phyloP scores from a whole-genome alignment of 2,329 filamentous ascomycete species.

The Penicillium sp. region DNA sequence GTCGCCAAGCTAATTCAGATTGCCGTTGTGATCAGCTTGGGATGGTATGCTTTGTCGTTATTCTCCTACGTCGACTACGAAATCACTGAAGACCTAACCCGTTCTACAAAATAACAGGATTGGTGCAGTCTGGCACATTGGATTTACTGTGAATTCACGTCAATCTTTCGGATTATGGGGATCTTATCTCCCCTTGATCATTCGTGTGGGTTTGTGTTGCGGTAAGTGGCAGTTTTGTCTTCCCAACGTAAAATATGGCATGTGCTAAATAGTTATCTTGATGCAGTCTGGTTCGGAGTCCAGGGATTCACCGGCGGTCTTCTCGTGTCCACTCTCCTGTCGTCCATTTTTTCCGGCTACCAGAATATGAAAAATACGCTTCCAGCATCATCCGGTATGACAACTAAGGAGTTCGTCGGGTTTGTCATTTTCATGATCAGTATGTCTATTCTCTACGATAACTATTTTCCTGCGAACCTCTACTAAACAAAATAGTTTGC shows the following conservation, averaged over 20 bases:
- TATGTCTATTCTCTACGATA: not conserved
- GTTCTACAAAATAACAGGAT: too few species aligned
- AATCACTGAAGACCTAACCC: too few species aligned
- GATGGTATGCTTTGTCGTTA: not conserved
- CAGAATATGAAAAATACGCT: not conserved
- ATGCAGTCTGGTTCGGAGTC: not conserved
- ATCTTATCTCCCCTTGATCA: constrained; percentile 35
- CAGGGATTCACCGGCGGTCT: constrained; percentile 1
- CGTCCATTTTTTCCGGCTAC: not conserved
- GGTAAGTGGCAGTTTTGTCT: constrained; percentile 17
- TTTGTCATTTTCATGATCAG: constrained; percentile 26
- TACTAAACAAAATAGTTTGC: not conserved
- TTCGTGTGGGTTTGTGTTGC: constrained; percentile 15
- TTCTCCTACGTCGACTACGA: too few species aligned
- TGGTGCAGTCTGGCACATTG: constrained; percentile 39
- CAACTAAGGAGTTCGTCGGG: not conserved
- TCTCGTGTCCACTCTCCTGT: not conserved
- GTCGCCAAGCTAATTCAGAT: constrained; percentile 1
- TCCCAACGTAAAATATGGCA: too few species aligned
- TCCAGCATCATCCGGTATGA: not conserved
- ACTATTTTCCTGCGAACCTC: not conserved
- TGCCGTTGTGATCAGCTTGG: not conserved
- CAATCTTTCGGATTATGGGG: constrained; percentile 43
- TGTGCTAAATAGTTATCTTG: too few species aligned
- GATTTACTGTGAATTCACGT: constrained; percentile 41